Evolutionary conservation across 2,329 filamentous ascomycete species (phyloP).

Genomic region (Dryadomyces quercus-mongolicae): DNA sequence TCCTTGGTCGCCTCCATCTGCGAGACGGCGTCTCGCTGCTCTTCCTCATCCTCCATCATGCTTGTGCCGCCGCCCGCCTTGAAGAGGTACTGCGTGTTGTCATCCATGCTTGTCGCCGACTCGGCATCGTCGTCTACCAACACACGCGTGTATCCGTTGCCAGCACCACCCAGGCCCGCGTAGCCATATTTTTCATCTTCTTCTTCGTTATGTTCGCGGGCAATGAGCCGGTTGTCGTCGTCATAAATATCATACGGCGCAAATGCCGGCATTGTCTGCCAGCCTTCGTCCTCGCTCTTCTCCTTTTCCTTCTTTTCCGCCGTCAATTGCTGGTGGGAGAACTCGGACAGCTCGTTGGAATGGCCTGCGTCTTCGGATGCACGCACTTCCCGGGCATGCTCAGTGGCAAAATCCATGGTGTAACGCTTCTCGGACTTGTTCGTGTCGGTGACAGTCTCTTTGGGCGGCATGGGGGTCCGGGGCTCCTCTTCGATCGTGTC

Average conservation of each 20-base stretch:
- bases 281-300: constrained; percentile 54
- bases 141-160: constrained; percentile 92
- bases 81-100: constrained; percentile 93
- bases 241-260: constrained; percentile 93
- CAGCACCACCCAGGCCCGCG: constrained; percentile 70
- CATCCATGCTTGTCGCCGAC: constrained; percentile 91
- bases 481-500: constrained; percentile 12
- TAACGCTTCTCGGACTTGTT: background rate
- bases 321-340: constrained; percentile 75
- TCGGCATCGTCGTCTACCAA: constrained; percentile 88
- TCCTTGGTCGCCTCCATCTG: constrained; percentile 96
- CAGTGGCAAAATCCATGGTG: constrained; percentile 14
- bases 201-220: constrained; percentile 63
- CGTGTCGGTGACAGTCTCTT: background rate
- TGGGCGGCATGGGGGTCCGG: constrained; percentile 14
- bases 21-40: constrained; percentile 70
- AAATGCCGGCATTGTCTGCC: constrained; percentile 91
- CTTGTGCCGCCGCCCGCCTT: constrained; percentile 44
- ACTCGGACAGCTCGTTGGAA: constrained; percentile 54
- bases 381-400: constrained; percentile 26
- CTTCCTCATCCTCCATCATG: constrained; percentile 60
- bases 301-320: constrained; percentile 41
- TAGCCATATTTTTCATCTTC: constrained; percentile 58
- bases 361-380: constrained; percentile 20
- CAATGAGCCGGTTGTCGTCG: constrained; percentile 79